Evolutionary conservation across 2,329 filamentous ascomycete genomes (phyloP).

Genomic region (Leptographium galeiforme): DNA sequence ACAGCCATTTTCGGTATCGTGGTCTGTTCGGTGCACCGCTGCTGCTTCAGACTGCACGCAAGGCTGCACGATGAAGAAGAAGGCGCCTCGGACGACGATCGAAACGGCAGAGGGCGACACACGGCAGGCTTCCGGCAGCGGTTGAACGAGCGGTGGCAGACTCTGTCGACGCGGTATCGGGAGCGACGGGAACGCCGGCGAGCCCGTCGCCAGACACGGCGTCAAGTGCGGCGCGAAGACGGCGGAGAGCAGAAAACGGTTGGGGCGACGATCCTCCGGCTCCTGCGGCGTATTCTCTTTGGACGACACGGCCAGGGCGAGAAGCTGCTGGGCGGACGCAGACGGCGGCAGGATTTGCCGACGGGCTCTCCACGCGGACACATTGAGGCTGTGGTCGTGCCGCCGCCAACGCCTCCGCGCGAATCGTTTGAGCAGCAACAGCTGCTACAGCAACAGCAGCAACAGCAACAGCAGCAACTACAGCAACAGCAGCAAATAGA

Average conservation of each 20-base stretch:
- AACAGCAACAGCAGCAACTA: background rate
- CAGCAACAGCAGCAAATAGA: background rate
- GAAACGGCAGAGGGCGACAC: background rate
- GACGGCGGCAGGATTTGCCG: background rate
- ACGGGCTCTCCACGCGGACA: background rate
- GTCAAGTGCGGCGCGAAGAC: background rate
- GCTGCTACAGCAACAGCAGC: background rate
- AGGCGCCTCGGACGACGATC: background rate
- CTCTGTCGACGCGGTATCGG: background rate
- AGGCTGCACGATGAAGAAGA: background rate
- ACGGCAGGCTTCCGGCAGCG: background rate
- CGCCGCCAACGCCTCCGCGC: slow-evolving; percentile 1
- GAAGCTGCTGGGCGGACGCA: slow-evolving; percentile 13
- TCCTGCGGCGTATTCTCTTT: background rate
- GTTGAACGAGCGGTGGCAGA: background rate
- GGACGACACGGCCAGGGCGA: slow-evolving; percentile 17
- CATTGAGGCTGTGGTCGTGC: slow-evolving; percentile 17
- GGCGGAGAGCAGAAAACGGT: background rate
- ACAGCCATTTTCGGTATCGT: background rate
- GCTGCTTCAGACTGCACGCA: background rate
- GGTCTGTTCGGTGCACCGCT: background rate
- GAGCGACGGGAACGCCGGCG: background rate
- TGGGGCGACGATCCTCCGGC: background rate
- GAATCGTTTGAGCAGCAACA: background rate
- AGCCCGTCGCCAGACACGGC: background rate